phyloP scores from a whole-genome alignment of 129 eudicot species.

The Kitagawia praeruptora region DNA sequence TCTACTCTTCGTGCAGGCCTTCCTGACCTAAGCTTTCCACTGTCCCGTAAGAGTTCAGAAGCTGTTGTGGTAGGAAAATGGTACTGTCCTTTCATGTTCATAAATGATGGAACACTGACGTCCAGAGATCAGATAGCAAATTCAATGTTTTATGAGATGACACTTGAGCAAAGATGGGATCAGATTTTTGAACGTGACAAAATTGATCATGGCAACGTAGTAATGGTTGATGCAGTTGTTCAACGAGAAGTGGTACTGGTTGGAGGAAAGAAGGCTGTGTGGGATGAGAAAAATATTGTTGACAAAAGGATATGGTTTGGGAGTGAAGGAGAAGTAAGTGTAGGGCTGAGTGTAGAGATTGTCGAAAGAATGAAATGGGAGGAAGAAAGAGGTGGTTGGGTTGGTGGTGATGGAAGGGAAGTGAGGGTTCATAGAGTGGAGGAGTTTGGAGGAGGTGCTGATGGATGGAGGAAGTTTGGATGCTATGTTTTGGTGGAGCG shows the following conservation, averaged over 20 bases:
- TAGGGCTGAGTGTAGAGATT: slow-evolving; percentile 42
- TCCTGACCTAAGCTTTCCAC: slow-evolving; percentile 28
- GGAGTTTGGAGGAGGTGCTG: slow-evolving; percentile 31
- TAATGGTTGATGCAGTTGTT: slow-evolving; percentile 29
- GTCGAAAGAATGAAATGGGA: slow-evolving; percentile 55
- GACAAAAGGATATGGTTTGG: slow-evolving; percentile 27
- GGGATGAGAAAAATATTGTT: slow-evolving; percentile 29
- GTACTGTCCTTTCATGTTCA: slow-evolving; percentile 68
- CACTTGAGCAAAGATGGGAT: slow-evolving; percentile 55
- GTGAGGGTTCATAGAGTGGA: slow-evolving; percentile 30
- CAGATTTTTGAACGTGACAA: slow-evolving; percentile 29
- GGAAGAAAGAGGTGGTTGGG: slow-evolving; percentile 62
- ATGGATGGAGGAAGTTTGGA: slow-evolving; percentile 45
- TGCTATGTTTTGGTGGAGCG: slow-evolving; percentile 77
- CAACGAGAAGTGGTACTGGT: slow-evolving; percentile 28
- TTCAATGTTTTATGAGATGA: slow-evolving; percentile 54
- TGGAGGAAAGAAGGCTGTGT: slow-evolving; percentile 35
- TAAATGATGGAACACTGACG: slow-evolving; percentile 35
- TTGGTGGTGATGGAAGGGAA: slow-evolving; percentile 27
- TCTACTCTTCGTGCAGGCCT: slow-evolving; percentile 39
- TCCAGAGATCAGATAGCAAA: slow-evolving; percentile 28
- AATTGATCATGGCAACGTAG: slow-evolving; percentile 7
- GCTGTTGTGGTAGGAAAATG: slow-evolving; percentile 54
- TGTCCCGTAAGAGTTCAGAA: slow-evolving; percentile 24
- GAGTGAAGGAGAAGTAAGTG: slow-evolving; percentile 19